These are phyloP conservation scores for Pilatotrama ljubarskyi DNA, from an alignment of 768 basidiomycete species.

Conservation along the genomic window DNA sequence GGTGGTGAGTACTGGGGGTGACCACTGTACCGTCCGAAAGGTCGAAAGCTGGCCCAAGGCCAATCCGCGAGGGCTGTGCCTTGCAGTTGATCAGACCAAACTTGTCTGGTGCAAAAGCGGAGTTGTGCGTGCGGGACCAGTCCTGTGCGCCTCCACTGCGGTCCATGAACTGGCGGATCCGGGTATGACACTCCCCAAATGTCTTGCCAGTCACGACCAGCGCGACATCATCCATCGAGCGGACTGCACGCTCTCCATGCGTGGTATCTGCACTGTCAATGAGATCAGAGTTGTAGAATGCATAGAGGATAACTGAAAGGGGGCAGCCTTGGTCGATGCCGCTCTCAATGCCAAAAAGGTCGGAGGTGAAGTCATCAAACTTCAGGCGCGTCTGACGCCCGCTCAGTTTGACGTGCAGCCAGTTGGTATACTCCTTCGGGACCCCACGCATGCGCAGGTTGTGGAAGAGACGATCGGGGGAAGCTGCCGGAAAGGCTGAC, in stretches of 20 bases:
- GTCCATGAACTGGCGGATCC: slow-evolving; percentile 16
- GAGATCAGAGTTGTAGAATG: slow-evolving; percentile 35
- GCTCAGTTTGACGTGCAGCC: slow-evolving; percentile 20
- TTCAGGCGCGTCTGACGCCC: slow-evolving; percentile 22
- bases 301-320: slow-evolving; percentile 31
- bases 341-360: slow-evolving; percentile 22
- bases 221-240: slow-evolving; percentile 24
- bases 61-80: not conserved
- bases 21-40: slow-evolving; percentile 21
- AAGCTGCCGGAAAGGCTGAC: slow-evolving; percentile 31
- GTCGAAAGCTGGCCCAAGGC: slow-evolving; percentile 5
- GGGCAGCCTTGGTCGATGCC: slow-evolving; percentile 39
- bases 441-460: slow-evolving; percentile 18
- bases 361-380: slow-evolving; percentile 31
- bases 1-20: slow-evolving; percentile 18
- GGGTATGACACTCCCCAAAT: slow-evolving; percentile 1
- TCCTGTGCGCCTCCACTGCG: slow-evolving; percentile 24
- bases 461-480: slow-evolving; percentile 18
- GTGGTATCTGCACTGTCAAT: slow-evolving; percentile 11
- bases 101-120: slow-evolving; percentile 25
- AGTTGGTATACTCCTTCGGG: slow-evolving; percentile 19
- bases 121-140: slow-evolving; percentile 33
- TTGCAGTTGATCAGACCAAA: slow-evolving; percentile 12
- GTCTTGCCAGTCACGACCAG: slow-evolving; percentile 4
- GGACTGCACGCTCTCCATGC: slow-evolving; percentile 13